Conservation (phyloP, 805 yeast genomes). For the Priceomyces carsonii region DNA sequence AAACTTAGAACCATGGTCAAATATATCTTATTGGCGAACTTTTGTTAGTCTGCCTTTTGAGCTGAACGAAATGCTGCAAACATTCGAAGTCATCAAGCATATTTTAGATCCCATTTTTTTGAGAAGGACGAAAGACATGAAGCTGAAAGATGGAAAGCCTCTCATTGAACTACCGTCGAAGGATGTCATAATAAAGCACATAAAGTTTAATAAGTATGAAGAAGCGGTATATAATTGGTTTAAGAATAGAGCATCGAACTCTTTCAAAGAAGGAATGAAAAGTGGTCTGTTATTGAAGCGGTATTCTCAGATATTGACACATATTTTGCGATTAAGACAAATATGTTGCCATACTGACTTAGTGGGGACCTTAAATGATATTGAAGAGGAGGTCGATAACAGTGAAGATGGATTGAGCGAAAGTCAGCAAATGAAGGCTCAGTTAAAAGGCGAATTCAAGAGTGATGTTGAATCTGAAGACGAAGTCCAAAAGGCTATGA, state of each 20-base stretch:
- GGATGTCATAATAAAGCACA: constrained; percentile 65
- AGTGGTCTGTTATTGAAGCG: constrained; percentile 69
- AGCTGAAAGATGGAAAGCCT: constrained; percentile 67
- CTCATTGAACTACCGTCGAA: constrained; percentile 78
- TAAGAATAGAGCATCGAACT: constrained; percentile 61
- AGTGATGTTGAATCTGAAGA: constrained; percentile 17
- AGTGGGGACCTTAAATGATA: constrained; percentile 51
- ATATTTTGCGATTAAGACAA: constrained; percentile 81
- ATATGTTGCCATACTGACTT: constrained; percentile 82
- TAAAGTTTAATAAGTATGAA: constrained; percentile 69
- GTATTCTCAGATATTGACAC: constrained; percentile 79
- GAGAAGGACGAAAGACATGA: constrained; percentile 86
- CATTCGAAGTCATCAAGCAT: constrained; percentile 81
- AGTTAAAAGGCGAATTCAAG: constrained; percentile 11
- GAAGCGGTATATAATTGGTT: constrained; percentile 65
- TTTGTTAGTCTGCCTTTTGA: constrained; percentile 85
- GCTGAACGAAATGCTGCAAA: constrained; percentile 64
- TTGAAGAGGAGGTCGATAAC: constrained; percentile 47
- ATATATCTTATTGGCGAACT: constrained; percentile 82
- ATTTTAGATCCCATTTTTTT: constrained; percentile 80
- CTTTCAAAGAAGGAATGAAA: constrained; percentile 59
- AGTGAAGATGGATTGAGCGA: constrained; percentile 13
- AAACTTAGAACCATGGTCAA: constrained; percentile 86
- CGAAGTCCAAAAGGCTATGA: constrained; percentile 27
- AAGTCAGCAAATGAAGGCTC: constrained; percentile 8